Conservation (phyloP, 495 filamentous ascomycete genomes). For the Penicillium chermesinum region DNA sequence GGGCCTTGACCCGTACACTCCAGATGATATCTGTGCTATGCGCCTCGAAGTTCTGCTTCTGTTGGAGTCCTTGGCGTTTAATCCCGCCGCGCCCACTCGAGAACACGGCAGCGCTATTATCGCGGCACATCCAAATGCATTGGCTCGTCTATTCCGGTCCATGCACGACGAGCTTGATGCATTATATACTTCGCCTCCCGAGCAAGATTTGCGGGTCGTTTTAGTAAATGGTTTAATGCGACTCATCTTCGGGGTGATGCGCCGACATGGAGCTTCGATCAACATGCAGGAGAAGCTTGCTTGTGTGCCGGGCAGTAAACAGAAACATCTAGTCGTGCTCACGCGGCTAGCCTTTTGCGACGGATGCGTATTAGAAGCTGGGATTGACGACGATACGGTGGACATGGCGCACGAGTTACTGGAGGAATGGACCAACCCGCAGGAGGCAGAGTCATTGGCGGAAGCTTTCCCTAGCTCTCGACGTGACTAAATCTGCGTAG, state of each 20-base stretch:
- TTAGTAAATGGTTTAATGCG: conserved; percentile 58
- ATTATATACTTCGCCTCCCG: conserved; percentile 50
- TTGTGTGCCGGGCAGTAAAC: conserved; percentile 52
- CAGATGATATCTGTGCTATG: conserved; percentile 49
- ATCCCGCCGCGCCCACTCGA: conserved; percentile 26
- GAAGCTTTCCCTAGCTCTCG: conserved; percentile 49
- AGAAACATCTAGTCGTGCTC: conserved; percentile 61
- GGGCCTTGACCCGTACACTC: conserved; percentile 43
- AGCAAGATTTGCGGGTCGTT: conserved; percentile 33
- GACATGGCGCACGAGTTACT: conserved; percentile 62
- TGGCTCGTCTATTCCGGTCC: conserved; percentile 56
- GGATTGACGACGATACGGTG: conserved; percentile 61
- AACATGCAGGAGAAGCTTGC: conserved; percentile 55
- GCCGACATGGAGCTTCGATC: conserved; percentile 40
- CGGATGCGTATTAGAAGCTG: conserved; percentile 54
- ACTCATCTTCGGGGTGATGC: conserved; percentile 56
- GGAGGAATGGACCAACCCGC: conserved; percentile 59
- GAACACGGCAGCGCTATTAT: conserved; percentile 50
- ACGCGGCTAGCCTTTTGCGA: conserved; percentile 66
- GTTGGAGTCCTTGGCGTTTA: conserved; percentile 47
- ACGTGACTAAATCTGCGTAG: conserved; percentile 14
- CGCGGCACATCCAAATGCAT: conserved; percentile 46
- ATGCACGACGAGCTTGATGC: conserved; percentile 60
- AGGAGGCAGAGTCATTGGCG: conserved; percentile 64
- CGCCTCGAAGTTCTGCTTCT: conserved; percentile 53